phyloP scores from a whole-genome alignment of 345 rosid genomes.

The Syzygium jambos region DNA sequence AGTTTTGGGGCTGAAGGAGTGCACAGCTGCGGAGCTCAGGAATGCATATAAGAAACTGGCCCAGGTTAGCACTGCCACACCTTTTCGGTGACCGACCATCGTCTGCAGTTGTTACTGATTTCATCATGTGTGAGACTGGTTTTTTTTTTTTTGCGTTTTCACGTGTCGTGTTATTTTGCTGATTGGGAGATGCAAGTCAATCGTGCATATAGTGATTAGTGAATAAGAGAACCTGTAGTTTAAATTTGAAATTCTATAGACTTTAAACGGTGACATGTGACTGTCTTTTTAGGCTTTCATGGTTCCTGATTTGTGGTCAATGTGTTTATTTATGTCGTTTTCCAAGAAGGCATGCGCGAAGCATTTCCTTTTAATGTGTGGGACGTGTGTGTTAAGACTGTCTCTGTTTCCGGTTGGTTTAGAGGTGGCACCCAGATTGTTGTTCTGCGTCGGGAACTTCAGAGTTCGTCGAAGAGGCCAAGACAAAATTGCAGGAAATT shows the following conservation, averaged over 20 bases:
- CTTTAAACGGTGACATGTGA: not conserved
- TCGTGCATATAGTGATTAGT: not conserved
- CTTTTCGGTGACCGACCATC: not conserved
- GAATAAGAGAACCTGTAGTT: not conserved
- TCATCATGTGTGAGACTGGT: not conserved
- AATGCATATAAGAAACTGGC: constrained; percentile 87
- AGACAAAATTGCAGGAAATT: constrained; percentile 78
- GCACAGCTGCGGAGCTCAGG: constrained; percentile 63
- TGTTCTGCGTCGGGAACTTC: constrained; percentile 57
- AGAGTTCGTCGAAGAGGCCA: constrained; percentile 63
- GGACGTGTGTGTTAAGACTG: not conserved
- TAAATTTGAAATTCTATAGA: not conserved
- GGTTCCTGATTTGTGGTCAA: not conserved
- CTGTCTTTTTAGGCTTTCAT: not conserved
- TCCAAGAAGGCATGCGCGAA: not conserved
- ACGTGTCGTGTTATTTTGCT: not conserved
- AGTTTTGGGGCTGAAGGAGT: constrained; percentile 66
- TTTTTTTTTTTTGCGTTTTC: not conserved
- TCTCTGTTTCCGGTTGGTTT: not conserved
- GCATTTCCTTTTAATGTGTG: not conserved
- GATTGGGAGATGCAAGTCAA: not conserved
- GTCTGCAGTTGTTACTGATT: not conserved
- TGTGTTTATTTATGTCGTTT: not conserved
- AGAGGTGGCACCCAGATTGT: constrained; percentile 99
- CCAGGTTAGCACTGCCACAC: constrained; percentile 34